Evolutionary conservation across 345 rosid genomes (phyloP), one percentile per base, ranked within the genome.

Genomic region (Toxicodendron radicans): DNA sequence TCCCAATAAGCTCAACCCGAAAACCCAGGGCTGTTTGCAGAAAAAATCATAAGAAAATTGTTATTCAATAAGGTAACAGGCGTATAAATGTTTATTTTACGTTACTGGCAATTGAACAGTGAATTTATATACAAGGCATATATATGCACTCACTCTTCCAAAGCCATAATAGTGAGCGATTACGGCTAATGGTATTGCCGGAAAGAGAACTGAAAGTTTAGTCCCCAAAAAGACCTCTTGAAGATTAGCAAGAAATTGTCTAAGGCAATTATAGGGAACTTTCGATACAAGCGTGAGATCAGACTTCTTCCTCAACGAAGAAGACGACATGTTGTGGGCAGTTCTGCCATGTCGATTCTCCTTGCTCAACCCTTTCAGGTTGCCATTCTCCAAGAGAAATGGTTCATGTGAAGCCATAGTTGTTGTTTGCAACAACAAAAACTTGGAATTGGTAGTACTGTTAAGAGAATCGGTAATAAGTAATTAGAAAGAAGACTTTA

Each of bases 221-320:
- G 99, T 95, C 23, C 97, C 98, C 17, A 92, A 72, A 76, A 95
- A 70, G 67, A 95, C 95, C 83, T 92, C 97, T 73, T 92, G 98
- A 68, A 95, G 79, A 82, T 92, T 92, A 6, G 91, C 66, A 12
- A 95, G 71, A 2, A 88, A 60, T 43, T 38, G 71, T 64, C 90
- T 76, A 16, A 95, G 87, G 68, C 77, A 38, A 7, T 79, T 80
- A 21, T 79, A 88, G 0, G 83, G 92, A 14, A 92, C 81, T 72
- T 84, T 89, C 0, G 89, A 86, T 21, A 91, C 86, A 30, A 92
- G 78, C 10, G 79, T 80, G 3, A 89, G 65, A 69, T 95, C 98
- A 38, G 98, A 95, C 74, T 85, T 92, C 75, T 87, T 92, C 73
- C 99, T 76, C 76, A 95, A 30, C 0, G 97, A 92, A 0, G 98